Percentiles rank a stretch among this genome's conserved stretches.
These are phyloP conservation scores for Westerdykella sp. DNA, from an alignment of 2,329 filamentous ascomycete species.

Conservation along the genomic window DNA sequence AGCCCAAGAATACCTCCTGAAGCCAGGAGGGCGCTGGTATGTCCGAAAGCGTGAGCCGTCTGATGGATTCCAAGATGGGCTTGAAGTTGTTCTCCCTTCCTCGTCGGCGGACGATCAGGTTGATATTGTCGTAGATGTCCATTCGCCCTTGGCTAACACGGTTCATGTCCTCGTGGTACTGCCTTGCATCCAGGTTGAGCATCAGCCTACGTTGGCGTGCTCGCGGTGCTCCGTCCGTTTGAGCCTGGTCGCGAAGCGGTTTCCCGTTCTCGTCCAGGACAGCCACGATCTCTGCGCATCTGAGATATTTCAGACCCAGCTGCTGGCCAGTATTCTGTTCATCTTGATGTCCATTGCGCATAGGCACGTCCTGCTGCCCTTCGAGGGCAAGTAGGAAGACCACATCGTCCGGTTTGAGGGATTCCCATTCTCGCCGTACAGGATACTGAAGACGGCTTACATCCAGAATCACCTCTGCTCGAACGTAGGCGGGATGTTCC, in stretches of 20 bases:
- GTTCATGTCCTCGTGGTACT: conserved; percentile 72
- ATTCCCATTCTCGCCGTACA: conserved; percentile 82
- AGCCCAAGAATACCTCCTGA: conserved; percentile 95
- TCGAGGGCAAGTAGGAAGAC: conserved; percentile 80
- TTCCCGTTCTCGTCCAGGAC: conserved; percentile 80
- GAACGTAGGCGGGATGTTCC: conserved; percentile 73
- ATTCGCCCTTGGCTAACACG: conserved; percentile 58
- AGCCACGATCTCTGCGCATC: conserved; percentile 79
- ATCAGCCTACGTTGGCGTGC: conserved; percentile 63
- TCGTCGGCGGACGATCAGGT: conserved; percentile 75
- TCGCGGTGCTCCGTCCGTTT: conserved; percentile 58
- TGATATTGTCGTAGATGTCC: conserved; percentile 78
- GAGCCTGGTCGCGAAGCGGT: conserved; percentile 58
- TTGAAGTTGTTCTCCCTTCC: conserved; percentile 97
- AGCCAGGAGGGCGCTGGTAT: conserved; percentile 85
- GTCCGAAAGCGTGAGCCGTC: conserved; percentile 75
- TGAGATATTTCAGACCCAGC: conserved; percentile 62
- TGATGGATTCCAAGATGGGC: conserved; percentile 85
- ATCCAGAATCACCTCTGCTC: conserved; percentile 80
- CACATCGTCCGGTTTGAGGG: conserved; percentile 76
- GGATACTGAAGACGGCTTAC: conserved; percentile 70
- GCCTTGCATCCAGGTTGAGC: conserved; percentile 70
- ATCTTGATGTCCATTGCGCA: conserved; percentile 50
- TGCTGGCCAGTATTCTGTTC: conserved; percentile 50
- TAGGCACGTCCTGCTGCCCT: conserved; percentile 47